These are phyloP conservation scores for Onygena corvina DNA, from an alignment of 2,329 filamentous ascomycete genomes.

Conservation along the genomic window DNA sequence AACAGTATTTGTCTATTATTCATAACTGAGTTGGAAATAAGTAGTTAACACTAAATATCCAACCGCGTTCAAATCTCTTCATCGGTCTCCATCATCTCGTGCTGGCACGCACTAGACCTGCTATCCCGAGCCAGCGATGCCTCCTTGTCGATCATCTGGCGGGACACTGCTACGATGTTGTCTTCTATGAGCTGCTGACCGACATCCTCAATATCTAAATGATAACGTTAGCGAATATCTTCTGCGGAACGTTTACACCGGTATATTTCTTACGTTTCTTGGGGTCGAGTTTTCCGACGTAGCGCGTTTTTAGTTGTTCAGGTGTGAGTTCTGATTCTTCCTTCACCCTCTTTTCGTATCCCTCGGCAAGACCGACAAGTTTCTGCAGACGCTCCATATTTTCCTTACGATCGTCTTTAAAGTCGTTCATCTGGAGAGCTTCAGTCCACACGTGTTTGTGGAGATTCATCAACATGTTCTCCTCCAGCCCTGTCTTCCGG, in stretches of 20 bases:
- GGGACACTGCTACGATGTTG: slow-evolving; percentile 96
- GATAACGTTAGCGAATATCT: neutral
- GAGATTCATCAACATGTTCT: slow-evolving; percentile 99
- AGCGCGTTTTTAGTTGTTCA: slow-evolving; percentile 96
- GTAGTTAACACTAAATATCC: neutral
- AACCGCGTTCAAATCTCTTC: slow-evolving; percentile 35
- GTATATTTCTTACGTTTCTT: slow-evolving; percentile 86
- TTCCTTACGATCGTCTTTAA: slow-evolving; percentile 66
- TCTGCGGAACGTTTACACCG: neutral
- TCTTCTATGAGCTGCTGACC: slow-evolving; percentile 96
- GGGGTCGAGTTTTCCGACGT: slow-evolving; percentile 95
- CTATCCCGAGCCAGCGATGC: slow-evolving; percentile 68
- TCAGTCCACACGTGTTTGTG: slow-evolving; percentile 99
- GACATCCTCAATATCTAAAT: slow-evolving; percentile 72
- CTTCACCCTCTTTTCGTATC: slow-evolving; percentile 97
- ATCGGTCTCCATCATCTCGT: slow-evolving; percentile 56
- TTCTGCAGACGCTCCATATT: slow-evolving; percentile 83
- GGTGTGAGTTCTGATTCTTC: slow-evolving; percentile 96
- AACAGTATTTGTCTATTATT: neutral
- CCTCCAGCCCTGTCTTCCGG: slow-evolving; percentile 89
- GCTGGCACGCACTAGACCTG: slow-evolving; percentile 35
- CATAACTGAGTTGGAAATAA: neutral
- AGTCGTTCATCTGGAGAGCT: slow-evolving; percentile 92
- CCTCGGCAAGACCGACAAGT: slow-evolving; percentile 79
- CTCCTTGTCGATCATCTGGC: slow-evolving; percentile 99